Evolutionary conservation across 306 rosid species (phyloP), one percentile per base, ranked within the genome.

Genomic region (Castanea crenata): DNA sequence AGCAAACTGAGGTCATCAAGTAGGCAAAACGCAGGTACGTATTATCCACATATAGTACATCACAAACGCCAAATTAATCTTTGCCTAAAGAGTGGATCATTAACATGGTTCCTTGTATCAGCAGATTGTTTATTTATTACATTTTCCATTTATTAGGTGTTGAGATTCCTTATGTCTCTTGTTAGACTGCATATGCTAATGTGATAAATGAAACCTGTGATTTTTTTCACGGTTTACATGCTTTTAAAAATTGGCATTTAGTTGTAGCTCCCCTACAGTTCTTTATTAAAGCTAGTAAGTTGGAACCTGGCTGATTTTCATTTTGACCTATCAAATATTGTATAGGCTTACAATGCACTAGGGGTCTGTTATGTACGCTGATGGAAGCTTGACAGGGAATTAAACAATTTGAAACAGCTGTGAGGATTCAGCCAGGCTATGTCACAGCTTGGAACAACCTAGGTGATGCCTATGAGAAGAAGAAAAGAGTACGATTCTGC

Each of bases 381-480:
- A 94, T 2, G 95, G 49, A 92, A 94, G 86, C 83, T 92, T 21
- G 97, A 93, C n/a, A 92, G 79, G 98, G 97, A 87, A 92, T 94
- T 51, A 82, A 86, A 31, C 93, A 92, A 81, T 91, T 94, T 29
- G 93, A 92, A 87, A 92, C 87, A 13, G 98, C 98, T 16, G 97
- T 94, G 76, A 94, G 89, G 89, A 85, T 94, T 84, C 97, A 94
- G 82, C 97, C 97, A 1, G 97, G 98, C 51, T 94, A 94, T 82
- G 97, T 92, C 80, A 94, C 97, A 13, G 97, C 98, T 41, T 92
- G 98, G 98, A 94, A 94, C 89, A 92, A 94, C 86, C 95, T 94
- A n/a, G 98, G 98, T 4, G 98, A 94, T 83, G 97, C 98, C 29
- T 91, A 86, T 75, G 97, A 94, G 74, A 87, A 83, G 84, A 90